Base-by-base conservation (phyloP, 805 yeast species). In the Metschnikowia peoriensis region DNA sequence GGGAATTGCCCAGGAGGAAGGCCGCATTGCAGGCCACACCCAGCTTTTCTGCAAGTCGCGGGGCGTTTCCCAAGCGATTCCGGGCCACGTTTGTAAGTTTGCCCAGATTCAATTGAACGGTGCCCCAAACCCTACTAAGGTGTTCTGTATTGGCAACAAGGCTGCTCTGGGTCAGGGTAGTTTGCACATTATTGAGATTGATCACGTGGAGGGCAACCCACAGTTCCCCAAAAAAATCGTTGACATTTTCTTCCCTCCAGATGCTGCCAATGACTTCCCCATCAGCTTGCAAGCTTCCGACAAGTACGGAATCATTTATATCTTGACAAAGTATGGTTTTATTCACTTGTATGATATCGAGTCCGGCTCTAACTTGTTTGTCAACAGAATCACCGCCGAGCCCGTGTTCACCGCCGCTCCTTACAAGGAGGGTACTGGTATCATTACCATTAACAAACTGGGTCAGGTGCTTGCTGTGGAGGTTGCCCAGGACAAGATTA, bases 381-480 rank as follows among this genome's bases (percentile, higher is more conserved):
- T 94, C 69, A 94, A 94, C 78, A 83, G 99, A 75, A 93, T 94
- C 65, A 89, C 97, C 27, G 92, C 96, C 6, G 97, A 93, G 65
- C 92, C 96, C 16, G 93, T 94, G 29, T 94, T 94, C 76, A 89
- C 96, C 37, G 94, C 97, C 28, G 73, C 93, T 29, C 69, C 84
- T 51, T 89, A 83, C 69, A 82, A 85, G 61, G 74, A 82, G 50
- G 80, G 82, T 53, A 81, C 88, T 40, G 99, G 99, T 76, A 84
- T 94, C 60, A 76, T 96, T 61, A 90, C 97, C 59, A 88, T 94
- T 72, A 96, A 93, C 78, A 89, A 96, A 68, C 82, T 88, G 59
- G 99, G 99, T 70, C 96, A 94, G 71, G 97, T 94, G 7, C 80
- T 94, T 55, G 88, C 96, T 50, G 97, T 94, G 38, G 96, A 92